phyloP scores from a whole-genome alignment of 2,329 filamentous ascomycete genomes.

The Phialophora expanda region DNA sequence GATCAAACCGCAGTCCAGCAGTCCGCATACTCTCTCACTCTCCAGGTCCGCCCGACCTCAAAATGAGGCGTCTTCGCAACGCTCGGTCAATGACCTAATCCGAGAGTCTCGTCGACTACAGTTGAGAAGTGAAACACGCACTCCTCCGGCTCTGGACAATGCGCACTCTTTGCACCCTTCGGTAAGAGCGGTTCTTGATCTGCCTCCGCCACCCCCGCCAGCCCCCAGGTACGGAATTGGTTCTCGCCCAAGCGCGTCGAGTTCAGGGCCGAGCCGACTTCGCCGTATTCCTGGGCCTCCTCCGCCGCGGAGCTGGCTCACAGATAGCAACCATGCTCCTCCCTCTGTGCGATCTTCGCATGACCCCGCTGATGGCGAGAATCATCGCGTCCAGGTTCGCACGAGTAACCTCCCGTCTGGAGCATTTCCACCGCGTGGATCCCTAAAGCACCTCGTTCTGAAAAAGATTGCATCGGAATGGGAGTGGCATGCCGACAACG shows the following conservation, averaged over 20 bases:
- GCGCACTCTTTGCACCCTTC: conserved; percentile 53
- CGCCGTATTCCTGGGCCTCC: conserved; percentile 53
- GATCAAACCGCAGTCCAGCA: conserved; percentile 49
- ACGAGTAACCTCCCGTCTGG: conserved; percentile 47
- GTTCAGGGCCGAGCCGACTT: conserved; percentile 44
- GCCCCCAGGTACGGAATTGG: conserved; percentile 45
- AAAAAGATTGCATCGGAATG: conserved; percentile 62
- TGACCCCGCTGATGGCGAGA: conserved; percentile 21
- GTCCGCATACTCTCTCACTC: conserved; percentile 48
- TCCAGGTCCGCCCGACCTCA: conserved; percentile 40
- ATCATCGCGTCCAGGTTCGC: conserved; percentile 31
- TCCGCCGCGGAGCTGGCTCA: conserved; percentile 54
- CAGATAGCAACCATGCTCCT: conserved; percentile 38
- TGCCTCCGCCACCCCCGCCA: conserved; percentile 49
- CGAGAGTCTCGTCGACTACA: conserved; percentile 54
- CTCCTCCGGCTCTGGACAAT: conserved; percentile 35
- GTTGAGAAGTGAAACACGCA: conserved; percentile 35
- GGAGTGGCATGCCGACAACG: conserved; percentile 62
- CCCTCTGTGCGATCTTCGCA: conserved; percentile 6
- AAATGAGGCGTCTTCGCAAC: conserved; percentile 39
- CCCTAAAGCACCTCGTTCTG: conserved; percentile 58
- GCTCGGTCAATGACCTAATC: conserved; percentile 56
- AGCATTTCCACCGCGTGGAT: conserved; percentile 46
- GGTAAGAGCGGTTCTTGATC: conserved; percentile 51
- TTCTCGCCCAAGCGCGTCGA: conserved; percentile 38